Conservation (phyloP, 495 filamentous ascomycete species). For the Aspergillus taichungensis region DNA sequence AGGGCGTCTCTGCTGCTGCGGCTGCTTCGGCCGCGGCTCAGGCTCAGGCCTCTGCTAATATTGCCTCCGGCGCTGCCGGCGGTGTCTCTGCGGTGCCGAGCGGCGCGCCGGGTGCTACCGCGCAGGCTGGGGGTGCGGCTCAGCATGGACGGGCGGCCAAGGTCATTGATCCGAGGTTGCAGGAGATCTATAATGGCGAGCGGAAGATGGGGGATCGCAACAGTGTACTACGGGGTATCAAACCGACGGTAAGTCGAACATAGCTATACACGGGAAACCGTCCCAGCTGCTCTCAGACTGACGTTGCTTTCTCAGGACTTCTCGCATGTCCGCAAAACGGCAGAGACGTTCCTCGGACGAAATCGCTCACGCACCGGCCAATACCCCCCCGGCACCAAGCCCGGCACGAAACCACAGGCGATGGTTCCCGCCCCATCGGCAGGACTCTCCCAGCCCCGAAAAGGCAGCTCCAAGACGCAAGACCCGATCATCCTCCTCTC, state of each 20-base stretch:
- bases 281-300: neutral
- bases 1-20: conserved; percentile 46
- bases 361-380: conserved; percentile 37
- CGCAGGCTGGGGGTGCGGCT: conserved; percentile 41
- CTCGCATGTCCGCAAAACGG: conserved; percentile 82
- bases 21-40: conserved; percentile 34
- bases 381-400: conserved; percentile 36
- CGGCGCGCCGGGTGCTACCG: conserved; percentile 38
- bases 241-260: conserved; percentile 64
- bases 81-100: conserved; percentile 30
- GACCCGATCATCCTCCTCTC: conserved; percentile 98
- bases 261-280: neutral
- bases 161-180: conserved; percentile 67
- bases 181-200: conserved; percentile 85
- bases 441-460: conserved; percentile 28
- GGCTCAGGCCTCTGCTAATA: conserved; percentile 28
- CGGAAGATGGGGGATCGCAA: conserved; percentile 89
- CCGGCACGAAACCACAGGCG: conserved; percentile 28
- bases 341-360: conserved; percentile 68
- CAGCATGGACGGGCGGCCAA: conserved; percentile 40
- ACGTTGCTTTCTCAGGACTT: conserved; percentile 71
- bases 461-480: conserved; percentile 49
- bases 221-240: conserved; percentile 75
- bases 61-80: conserved; percentile 35
- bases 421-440: conserved; percentile 34